Evolutionary conservation across 2,329 filamentous ascomycete genomes (phyloP), one percentile per base, ranked within the genome.

Genomic region (Sphaerulina musiva): DNA sequence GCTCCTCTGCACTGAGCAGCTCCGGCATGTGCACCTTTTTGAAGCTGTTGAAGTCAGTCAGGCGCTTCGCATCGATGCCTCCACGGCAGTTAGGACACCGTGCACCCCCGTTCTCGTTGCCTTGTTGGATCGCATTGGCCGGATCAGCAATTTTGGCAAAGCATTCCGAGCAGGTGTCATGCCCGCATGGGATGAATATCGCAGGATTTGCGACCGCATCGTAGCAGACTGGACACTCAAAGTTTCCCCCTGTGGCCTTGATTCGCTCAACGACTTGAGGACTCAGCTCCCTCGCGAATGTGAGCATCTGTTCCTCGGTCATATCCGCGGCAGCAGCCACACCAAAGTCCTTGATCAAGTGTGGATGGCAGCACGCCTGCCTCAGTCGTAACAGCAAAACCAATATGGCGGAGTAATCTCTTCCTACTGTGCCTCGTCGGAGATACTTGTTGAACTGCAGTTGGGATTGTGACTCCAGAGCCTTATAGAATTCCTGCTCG

Each of bases 191-290:
- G 48, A 89, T 77, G 68, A 91, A 85, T 59, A 95, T 87, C 2
- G 80, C 80, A 0, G 88, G 87, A 58, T 91, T 90, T 11, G 80
- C 76, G 6, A 85, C 81, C 2, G 77, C 83, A 64, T 95, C 90
- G 55, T 87, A 84, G 68, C 90, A 95, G 17, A 93, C 83, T 0
- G 87, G 87, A 64, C 90, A 95, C 66, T 91, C 85, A 47, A 92
- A 88, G 2, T 66, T 64, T 17, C 76, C 79, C 1, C 82, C 76
- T 5, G 74, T 71, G 10, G 74, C 72, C 59, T 76, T 86, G 66
- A 93, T 78, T 6, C 88, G 81, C n/a, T 74, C 66, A 14, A 95
- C 76, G 10, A 89, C 86, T 2, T 80, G 74, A 0, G 69, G 61
- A 5, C 75, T 69, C 9, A 95, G 74, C 17, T 74, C 68, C 62